Evolutionary conservation across 2,329 filamentous ascomycete species (phyloP).

Genomic region (Colletotrichum orbiculare): DNA sequence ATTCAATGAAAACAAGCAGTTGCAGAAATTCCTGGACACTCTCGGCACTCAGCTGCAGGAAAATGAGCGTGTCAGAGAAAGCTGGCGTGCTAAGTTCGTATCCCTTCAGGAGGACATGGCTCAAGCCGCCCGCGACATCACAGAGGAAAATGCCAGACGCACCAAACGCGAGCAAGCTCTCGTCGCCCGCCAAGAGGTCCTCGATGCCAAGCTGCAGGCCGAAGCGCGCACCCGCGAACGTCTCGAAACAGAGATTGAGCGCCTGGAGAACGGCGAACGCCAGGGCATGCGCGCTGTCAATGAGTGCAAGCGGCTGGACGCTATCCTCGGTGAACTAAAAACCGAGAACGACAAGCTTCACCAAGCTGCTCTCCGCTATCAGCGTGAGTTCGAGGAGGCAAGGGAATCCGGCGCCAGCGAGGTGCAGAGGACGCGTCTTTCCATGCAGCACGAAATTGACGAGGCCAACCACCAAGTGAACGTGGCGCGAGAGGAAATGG

Average conservation of each 20-base stretch:
- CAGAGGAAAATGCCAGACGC: constrained; percentile 83
- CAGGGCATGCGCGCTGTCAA: constrained; percentile 72
- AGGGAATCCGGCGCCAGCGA: constrained; percentile 83
- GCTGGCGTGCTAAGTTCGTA: constrained; percentile 85
- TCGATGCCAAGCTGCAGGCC: constrained; percentile 80
- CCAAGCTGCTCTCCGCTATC: constrained; percentile 73
- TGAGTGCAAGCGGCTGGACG: constrained; percentile 71
- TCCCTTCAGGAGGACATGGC: constrained; percentile 90
- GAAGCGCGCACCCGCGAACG: constrained; percentile 77
- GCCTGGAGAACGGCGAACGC: constrained; percentile 72
- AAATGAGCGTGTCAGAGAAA: constrained; percentile 84
- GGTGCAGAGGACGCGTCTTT: constrained; percentile 81
- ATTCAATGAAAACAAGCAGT: constrained; percentile 73
- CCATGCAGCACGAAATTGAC: constrained; percentile 85
- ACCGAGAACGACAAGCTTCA: constrained; percentile 79
- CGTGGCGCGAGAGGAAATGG: constrained; percentile 81
- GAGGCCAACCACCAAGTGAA: constrained; percentile 88
- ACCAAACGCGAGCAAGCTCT: constrained; percentile 83
- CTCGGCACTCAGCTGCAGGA: constrained; percentile 85
- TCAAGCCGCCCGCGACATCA: constrained; percentile 79
- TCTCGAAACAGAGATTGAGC: constrained; percentile 73
- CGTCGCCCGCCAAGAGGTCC: constrained; percentile 81
- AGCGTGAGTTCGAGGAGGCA: constrained; percentile 87
- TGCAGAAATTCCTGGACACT: constrained; percentile 78
- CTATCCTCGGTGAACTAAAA: constrained; percentile 65